Base-by-base conservation (phyloP, 768 basidiomycete genomes). In the Lentinula aciculospora region DNA sequence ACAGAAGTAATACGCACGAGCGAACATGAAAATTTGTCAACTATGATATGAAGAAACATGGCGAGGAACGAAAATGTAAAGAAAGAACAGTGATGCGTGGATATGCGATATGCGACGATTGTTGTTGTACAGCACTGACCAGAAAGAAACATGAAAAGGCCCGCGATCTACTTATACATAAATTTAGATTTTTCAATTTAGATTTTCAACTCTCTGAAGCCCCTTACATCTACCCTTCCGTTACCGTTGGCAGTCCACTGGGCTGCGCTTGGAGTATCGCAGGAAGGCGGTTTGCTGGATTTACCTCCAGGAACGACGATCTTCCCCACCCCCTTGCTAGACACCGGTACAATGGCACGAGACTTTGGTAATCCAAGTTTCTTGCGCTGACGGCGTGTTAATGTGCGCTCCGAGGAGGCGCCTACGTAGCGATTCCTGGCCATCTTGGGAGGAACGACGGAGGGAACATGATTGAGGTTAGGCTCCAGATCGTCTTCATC, bases 361-460 rank as follows among this genome's bases (percentile, higher is more conserved):
- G 75, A 66, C 66, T 84, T 88, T 0, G 88, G 87, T 42, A 91
- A 67, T 1, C 86, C 86, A 10, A 86, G 74, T n/a, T 73, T 74
- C 71, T 85, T 91, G 32, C 86, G 76, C 69, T 92, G 82, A 21
- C 88, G 73, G 48, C 85, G 72, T 6, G 88, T 92, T 46, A 92
- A 55, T 5, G 74, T 76, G 46, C 71, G 76, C 61, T 74, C 72
- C 69, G 4, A 64, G 59, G 31, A 69, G 31, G 32, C 28, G 36
- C 48, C 50, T 32, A 10, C 50, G 31, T 31, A 23, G 21, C 36
- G 47, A 25, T 28, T 29, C 13, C 29, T 54, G 37, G 53, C 37
- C n/a, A 27, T 17, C 25, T 39, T 54, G n/a, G 37, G 36, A 34
- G 27, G n/a, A 10, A 42, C 36, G n/a, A 45, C 28, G 8, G 56